Percentiles rank a stretch among this genome's conserved stretches.
These are phyloP conservation scores for Microsporum canis DNA, from an alignment of 2,329 filamentous ascomycete genomes.

Conservation along the genomic window DNA sequence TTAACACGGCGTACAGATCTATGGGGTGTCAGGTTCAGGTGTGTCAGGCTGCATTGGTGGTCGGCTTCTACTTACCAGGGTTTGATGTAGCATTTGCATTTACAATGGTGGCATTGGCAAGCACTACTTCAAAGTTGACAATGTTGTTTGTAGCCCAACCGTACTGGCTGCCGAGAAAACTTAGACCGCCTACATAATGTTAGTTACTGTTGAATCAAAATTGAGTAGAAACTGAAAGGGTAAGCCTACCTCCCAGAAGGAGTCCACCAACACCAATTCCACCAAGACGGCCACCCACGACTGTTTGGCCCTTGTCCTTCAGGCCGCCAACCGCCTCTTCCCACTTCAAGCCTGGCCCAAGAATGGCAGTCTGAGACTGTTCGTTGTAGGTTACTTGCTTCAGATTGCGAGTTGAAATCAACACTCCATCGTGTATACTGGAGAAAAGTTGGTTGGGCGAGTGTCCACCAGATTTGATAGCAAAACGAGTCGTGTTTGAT, in stretches of 20 bases:
- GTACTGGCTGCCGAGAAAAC: constrained; percentile 23
- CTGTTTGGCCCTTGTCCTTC: constrained; percentile 22
- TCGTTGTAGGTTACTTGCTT: constrained; percentile 27
- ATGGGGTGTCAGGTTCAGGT: neutral
- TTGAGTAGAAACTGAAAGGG: neutral
- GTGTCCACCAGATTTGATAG: constrained; percentile 43
- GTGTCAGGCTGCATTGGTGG: constrained; percentile 24
- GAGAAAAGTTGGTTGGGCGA: constrained; percentile 38
- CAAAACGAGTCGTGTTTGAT: constrained; percentile 40
- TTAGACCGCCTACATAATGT: constrained; percentile 17
- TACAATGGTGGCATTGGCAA: constrained; percentile 25
- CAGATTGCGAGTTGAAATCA: constrained; percentile 38
- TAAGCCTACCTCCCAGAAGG: constrained; percentile 33
- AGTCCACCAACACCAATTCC: constrained; percentile 40
- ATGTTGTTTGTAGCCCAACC: constrained; percentile 26
- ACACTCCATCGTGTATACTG: constrained; percentile 34
- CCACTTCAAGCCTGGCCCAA: constrained; percentile 29
- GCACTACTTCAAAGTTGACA: constrained; percentile 26
- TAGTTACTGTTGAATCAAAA: neutral
- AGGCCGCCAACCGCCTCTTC: constrained; percentile 25
- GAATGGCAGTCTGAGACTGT: constrained; percentile 29
- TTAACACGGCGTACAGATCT: constrained; percentile 32
- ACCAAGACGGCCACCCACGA: constrained; percentile 38
- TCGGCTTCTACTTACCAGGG: constrained; percentile 18
- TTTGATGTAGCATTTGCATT: constrained; percentile 21